Evolutionary conservation across 129 eudicot genomes (phyloP), one percentile per base, ranked within the genome.

Genomic region (Arctium lappa): DNA sequence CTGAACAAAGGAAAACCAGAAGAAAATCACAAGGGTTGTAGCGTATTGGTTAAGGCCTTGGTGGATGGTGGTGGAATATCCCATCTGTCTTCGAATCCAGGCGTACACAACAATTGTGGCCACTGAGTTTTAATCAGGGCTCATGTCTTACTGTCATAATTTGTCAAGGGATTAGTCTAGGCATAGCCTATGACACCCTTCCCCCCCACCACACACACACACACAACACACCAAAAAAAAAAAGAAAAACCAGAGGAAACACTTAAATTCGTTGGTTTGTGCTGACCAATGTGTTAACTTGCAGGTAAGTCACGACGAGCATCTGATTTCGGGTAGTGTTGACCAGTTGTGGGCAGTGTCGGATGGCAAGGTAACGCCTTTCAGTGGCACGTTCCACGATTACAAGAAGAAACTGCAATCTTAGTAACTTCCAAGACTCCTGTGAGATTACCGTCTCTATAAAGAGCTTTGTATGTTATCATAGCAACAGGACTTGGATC

Each of bases 221-320:
- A 0, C 27, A 0, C 27, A 22, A 22, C 27, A 22, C 27, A 22
- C 27, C 27, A 22, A 22, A 22, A 22, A 22, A 33, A 1, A 0
- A 33, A 33, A 33, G 36, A 2, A 33, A 33, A 33, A 2, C 36
- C 3, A 2, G 3, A 33, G 3, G 36, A 33, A 33, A 33, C 36
- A 33, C 36, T 33, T 33, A 33, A 22, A 8, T 8, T 42, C 10
- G 2, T 42, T 42, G 9, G 9, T 8, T 42, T n/a, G 60, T 60
- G 68, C 29, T 53, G 9, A 74, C 72, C 9, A 32, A 88, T 78
- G 56, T 40, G 4, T 40, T 75, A 13, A 34, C 27, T 76, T 81
- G 48, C 95, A 95, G 99, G 99, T 95, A 27, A 93, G 99, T 90
- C 99, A 95, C 89, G 99, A 95, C 12, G 99, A 95, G 86, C 99